phyloP scores from a whole-genome alignment of 352 stramenopile species.

The Lagenidium giganteum region DNA sequence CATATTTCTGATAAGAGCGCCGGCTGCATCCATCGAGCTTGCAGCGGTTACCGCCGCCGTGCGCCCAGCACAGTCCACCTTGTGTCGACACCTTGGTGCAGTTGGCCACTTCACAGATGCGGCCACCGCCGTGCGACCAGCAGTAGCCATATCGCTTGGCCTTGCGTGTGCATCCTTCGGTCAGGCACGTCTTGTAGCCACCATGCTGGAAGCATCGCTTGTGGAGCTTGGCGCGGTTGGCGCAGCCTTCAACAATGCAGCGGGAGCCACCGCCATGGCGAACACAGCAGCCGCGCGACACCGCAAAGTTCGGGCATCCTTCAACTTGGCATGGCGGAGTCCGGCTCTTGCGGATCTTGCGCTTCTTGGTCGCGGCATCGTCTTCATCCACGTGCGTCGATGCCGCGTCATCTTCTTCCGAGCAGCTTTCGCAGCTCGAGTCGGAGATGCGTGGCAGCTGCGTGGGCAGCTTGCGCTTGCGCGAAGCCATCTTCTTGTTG shows the following conservation, averaged over 20 bases:
- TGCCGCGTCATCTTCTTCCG: constrained; percentile 1
- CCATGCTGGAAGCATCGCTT: constrained; percentile 79
- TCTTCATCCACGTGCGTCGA: background rate
- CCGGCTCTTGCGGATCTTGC: constrained; percentile 46
- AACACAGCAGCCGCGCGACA: constrained; percentile 46
- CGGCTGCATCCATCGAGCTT: constrained; percentile 57
- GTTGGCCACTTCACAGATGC: constrained; percentile 48
- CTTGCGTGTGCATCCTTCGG: constrained; percentile 57
- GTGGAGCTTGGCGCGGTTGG: constrained; percentile 66
- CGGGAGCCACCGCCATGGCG: constrained; percentile 44
- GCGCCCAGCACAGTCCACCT: constrained; percentile 67
- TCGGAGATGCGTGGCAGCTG: constrained; percentile 2
- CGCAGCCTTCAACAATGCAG: constrained; percentile 48
- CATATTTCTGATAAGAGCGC: constrained; percentile 73
- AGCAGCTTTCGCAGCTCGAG: constrained; percentile 10
- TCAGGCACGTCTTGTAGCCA: constrained; percentile 61
- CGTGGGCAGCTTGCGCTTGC: constrained; percentile 16
- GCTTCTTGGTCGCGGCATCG: constrained; percentile 9
- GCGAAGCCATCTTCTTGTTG: constrained; percentile 1
- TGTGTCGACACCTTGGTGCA: constrained; percentile 68
- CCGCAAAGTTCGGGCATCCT: constrained; percentile 57
- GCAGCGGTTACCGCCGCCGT: constrained; percentile 74
- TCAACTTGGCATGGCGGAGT: constrained; percentile 56
- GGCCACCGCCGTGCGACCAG: constrained; percentile 72
- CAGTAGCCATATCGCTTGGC: constrained; percentile 81